A percentile compares a stretch with the other conserved stretches of the same genome.
phyloP scores from a whole-genome alignment of 1,284 basidiomycete genomes.

The Marasmius oreades region DNA sequence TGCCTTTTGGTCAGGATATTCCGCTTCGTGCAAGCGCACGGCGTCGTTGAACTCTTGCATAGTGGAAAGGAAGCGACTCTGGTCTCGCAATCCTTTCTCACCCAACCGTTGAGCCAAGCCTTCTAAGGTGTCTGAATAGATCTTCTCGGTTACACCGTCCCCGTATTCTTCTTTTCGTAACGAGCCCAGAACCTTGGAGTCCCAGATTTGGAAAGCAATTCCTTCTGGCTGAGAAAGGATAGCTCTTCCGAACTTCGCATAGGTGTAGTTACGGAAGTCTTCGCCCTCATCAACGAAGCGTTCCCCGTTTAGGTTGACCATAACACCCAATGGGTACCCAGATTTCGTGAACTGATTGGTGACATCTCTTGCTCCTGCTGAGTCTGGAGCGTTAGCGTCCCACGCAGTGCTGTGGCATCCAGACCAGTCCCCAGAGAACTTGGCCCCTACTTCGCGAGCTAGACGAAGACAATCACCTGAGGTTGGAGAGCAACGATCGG shows the following conservation, averaged over 20 bases:
- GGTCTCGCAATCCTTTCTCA: constrained; percentile 42
- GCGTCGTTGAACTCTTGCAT: constrained; percentile 50
- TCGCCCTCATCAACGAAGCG: constrained; percentile 70
- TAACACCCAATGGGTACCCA: constrained; percentile 66
- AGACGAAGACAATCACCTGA: constrained; percentile 58
- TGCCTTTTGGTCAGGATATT: constrained; percentile 38
- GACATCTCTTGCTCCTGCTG: constrained; percentile 49
- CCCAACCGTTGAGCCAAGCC: constrained; percentile 47
- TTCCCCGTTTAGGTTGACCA: constrained; percentile 53
- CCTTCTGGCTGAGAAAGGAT: constrained; percentile 56
- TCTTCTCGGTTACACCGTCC: constrained; percentile 53
- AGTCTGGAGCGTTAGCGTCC: constrained; percentile 57
- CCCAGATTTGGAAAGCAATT: constrained; percentile 63
- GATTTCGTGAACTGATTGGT: constrained; percentile 72
- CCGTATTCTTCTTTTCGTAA: constrained; percentile 63
- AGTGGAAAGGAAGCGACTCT: constrained; percentile 40
- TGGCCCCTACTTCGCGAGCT: constrained; percentile 50
- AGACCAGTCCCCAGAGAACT: constrained; percentile 52
- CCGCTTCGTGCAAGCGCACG: constrained; percentile 32
- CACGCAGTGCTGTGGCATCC: constrained; percentile 69
- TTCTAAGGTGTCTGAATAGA: constrained; percentile 44
- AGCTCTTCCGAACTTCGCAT: constrained; percentile 60
- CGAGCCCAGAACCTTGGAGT: constrained; percentile 37
- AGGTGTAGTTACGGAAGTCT: constrained; percentile 70
- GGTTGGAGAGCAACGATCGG: neutral